These are phyloP conservation scores for Iberis pinnata DNA, from an alignment of 345 rosid species.

Conservation along the genomic window DNA sequence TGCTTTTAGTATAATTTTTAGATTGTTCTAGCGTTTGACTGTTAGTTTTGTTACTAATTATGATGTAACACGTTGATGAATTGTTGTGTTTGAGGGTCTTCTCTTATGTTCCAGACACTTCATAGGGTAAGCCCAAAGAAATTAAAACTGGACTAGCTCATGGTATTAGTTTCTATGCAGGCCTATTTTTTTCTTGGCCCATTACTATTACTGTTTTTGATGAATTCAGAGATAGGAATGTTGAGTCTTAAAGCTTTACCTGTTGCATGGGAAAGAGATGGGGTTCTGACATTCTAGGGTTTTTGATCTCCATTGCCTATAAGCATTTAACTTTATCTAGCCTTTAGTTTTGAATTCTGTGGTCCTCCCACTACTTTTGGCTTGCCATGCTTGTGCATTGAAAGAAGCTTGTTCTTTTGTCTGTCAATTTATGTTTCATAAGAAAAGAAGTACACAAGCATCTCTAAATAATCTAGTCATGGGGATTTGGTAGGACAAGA, in stretches of 20 bases:
- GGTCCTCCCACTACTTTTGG: constrained; percentile 31
- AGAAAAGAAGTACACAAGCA: constrained; percentile 7
- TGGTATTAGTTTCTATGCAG: constrained; percentile 6
- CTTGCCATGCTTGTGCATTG: constrained; percentile 23
- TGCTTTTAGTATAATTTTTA: background rate
- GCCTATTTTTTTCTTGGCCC: constrained; percentile 11
- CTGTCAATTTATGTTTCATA: constrained; percentile 11
- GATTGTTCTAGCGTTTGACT: constrained; percentile 35
- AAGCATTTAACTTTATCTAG: constrained; percentile 16
- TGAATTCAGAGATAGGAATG: constrained; percentile 12
- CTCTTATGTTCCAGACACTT: constrained; percentile 30
- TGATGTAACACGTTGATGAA: constrained; percentile 17
- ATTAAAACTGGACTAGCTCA: constrained; percentile 9
- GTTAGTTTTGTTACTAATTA: background rate
- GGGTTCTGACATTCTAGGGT: constrained; percentile 17
- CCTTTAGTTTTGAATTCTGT: constrained; percentile 12
- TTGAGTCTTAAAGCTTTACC: constrained; percentile 17
- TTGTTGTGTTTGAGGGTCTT: constrained; percentile 13
- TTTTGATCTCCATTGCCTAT: constrained; percentile 20
- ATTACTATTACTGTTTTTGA: background rate
- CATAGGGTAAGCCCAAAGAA: background rate
- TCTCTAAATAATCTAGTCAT: constrained; percentile 17
- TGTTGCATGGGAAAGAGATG: constrained; percentile 32
- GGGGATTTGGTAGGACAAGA: constrained; percentile 16
- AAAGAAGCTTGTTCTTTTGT: constrained; percentile 22